phyloP scores from a whole-genome alignment of 2,329 filamentous ascomycete genomes.

The Rhytidhysteron rufulum region DNA sequence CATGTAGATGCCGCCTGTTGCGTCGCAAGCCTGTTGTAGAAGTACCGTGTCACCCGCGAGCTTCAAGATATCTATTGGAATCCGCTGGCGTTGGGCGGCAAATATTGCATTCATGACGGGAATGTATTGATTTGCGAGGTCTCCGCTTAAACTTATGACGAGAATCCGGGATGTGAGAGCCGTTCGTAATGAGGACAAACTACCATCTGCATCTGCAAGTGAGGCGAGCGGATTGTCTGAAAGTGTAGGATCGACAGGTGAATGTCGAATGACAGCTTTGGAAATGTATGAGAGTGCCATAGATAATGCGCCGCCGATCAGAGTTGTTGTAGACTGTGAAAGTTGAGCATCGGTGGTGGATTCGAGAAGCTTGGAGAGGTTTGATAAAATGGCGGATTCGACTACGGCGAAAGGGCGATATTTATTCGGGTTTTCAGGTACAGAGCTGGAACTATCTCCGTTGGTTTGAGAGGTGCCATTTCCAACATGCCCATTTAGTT shows the following conservation, averaged over 20 bases:
- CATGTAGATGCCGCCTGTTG: slow-evolving; percentile 68
- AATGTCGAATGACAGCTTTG: slow-evolving; percentile 61
- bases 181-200: slow-evolving; percentile 32
- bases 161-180: slow-evolving; percentile 78
- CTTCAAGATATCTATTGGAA: slow-evolving; percentile 89
- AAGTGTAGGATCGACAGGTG: slow-evolving; percentile 39
- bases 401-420: slow-evolving; percentile 88
- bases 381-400: slow-evolving; percentile 72
- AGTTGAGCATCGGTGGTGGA: slow-evolving; percentile 63
- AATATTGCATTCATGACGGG: slow-evolving; percentile 99
- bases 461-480: slow-evolving; percentile 26
- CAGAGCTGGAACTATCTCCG: slow-evolving; percentile 22
- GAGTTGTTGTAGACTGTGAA: slow-evolving; percentile 68
- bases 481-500: slow-evolving; percentile 3
- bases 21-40: slow-evolving; percentile 82
- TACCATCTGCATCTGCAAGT: slow-evolving; percentile 35
- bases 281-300: slow-evolving; percentile 88
- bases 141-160: slow-evolving; percentile 83
- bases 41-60: slow-evolving; percentile 84
- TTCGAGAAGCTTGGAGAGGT: slow-evolving; percentile 69
- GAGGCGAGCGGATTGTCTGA: slow-evolving; percentile 47
- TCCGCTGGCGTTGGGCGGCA: slow-evolving; percentile 79
- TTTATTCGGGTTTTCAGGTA: slow-evolving; percentile 67
- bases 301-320: slow-evolving; percentile 86
- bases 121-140: slow-evolving; percentile 87